These are phyloP conservation scores for Lagenaria siceraria DNA, from an alignment of 306 rosid species.

Conservation along the genomic window DNA sequence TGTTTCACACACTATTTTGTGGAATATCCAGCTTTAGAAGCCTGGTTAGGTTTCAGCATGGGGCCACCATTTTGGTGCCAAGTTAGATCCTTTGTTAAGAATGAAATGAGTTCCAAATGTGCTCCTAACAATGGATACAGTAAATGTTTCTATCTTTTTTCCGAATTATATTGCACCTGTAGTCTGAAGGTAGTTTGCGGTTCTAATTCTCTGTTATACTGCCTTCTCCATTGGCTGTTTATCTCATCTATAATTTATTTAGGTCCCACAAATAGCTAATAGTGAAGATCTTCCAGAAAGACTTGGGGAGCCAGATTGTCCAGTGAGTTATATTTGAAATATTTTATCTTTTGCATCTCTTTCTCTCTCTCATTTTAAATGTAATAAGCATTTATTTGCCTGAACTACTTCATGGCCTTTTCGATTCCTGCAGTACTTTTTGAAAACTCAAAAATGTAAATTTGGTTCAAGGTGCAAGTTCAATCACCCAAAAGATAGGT, in stretches of 20 bases:
- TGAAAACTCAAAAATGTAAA: conserved; percentile 92
- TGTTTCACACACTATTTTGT: background rate
- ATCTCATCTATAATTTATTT: conserved; percentile 11
- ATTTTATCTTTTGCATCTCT: background rate
- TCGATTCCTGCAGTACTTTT: conserved; percentile 49
- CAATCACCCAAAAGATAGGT: conserved; percentile 65
- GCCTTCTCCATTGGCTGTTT: background rate
- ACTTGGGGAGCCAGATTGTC: conserved; percentile 85
- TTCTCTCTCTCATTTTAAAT: background rate
- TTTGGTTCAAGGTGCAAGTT: conserved; percentile 88
- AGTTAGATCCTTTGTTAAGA: background rate
- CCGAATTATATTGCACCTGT: background rate
- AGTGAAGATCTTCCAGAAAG: conserved; percentile 80
- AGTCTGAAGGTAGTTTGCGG: background rate
- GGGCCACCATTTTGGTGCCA: background rate
- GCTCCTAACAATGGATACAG: background rate
- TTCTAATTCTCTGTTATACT: background rate
- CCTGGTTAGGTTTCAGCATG: background rate
- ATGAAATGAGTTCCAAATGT: background rate
- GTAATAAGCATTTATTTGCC: conserved; percentile 11
- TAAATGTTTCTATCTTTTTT: background rate
- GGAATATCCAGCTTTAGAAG: background rate
- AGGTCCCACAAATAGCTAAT: conserved; percentile 56
- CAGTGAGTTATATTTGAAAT: conserved; percentile 44
- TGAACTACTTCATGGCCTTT: conserved; percentile 1